These are phyloP conservation scores for Acanthamoeba pearcei DNA, from an alignment of 208 protist species.

Conservation along the genomic window DNA sequence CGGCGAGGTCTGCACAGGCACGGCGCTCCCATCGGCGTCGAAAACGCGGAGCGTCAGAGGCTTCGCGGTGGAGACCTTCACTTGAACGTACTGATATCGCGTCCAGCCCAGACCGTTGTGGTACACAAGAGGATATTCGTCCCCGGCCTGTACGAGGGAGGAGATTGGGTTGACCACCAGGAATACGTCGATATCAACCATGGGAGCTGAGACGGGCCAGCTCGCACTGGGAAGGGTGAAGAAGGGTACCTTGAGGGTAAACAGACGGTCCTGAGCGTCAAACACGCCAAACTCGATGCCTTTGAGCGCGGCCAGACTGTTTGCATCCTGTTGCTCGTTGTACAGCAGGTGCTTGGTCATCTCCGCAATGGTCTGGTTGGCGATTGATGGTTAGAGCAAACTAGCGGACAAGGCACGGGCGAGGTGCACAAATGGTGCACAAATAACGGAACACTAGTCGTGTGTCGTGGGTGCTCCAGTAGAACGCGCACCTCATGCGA, in stretches of 20 bases:
- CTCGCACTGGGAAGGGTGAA: background rate
- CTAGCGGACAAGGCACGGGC: background rate
- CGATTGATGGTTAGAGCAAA: background rate
- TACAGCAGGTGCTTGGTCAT: slow-evolving; percentile 26
- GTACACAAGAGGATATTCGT: slow-evolving; percentile 40
- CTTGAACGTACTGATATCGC: slow-evolving; percentile 24
- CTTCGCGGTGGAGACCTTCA: slow-evolving; percentile 24
- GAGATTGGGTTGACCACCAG: background rate
- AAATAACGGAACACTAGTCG: background rate
- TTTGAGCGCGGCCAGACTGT: background rate
- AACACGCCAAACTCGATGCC: background rate
- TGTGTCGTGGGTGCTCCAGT: background rate
- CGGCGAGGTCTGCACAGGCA: background rate
- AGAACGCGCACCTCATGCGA: background rate
- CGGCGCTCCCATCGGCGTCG: slow-evolving; percentile 31
- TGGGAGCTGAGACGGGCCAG: background rate
- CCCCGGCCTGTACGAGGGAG: background rate
- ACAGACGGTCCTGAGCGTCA: slow-evolving; percentile 42
- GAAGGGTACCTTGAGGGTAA: background rate
- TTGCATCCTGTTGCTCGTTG: background rate
- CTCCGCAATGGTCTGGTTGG: background rate
- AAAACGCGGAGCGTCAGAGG: background rate
- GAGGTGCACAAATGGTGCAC: too few relatives aligned
- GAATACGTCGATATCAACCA: background rate
- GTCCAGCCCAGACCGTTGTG: slow-evolving; percentile 72